phyloP scores from a whole-genome alignment of 2,329 filamentous ascomycete genomes.

The Akanthomyces muscarius region DNA sequence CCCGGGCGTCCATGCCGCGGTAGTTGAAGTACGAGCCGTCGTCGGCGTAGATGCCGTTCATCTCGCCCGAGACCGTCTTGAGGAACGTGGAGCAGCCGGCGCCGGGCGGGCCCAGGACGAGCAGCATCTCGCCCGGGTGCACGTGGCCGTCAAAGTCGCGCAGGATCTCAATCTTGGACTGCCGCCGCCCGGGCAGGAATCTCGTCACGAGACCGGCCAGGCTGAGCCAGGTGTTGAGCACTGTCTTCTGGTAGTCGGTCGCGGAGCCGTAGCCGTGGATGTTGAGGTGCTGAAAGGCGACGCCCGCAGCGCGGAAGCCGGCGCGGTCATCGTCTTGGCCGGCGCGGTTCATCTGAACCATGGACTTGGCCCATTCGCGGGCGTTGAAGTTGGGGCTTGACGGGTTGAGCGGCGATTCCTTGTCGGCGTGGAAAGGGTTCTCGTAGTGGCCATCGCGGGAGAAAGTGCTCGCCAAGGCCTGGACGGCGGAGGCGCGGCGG shows the following conservation, averaged over 20 bases:
- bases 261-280: conserved; percentile 63
- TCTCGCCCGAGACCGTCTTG: conserved; percentile 76
- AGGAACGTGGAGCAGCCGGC: conserved; percentile 74
- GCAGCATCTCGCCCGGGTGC: conserved; percentile 64
- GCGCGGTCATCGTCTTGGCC: conserved; percentile 40
- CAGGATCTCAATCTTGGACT: conserved; percentile 56
- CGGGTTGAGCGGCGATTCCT: conserved; percentile 56
- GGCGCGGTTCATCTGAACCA: conserved; percentile 43
- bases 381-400: conserved; percentile 51
- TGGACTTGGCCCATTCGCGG: conserved; percentile 51
- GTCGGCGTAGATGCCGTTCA: conserved; percentile 69
- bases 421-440: conserved; percentile 49
- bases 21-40: conserved; percentile 71
- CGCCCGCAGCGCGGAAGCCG: conserved; percentile 53
- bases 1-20: conserved; percentile 61
- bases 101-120: conserved; percentile 66
- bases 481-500: conserved; percentile 49
- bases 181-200: conserved; percentile 32
- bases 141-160: conserved; percentile 62
- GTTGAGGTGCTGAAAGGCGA: conserved; percentile 60
- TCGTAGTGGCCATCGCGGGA: conserved; percentile 38
- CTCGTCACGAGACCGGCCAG: too few relatives aligned
- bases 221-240: conserved; percentile 52
- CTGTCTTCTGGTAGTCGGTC: conserved; percentile 65
- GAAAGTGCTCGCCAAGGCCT: conserved; percentile 53